Base-by-base conservation (phyloP, 441 rosid species). In the Erysimum cheiri region DNA sequence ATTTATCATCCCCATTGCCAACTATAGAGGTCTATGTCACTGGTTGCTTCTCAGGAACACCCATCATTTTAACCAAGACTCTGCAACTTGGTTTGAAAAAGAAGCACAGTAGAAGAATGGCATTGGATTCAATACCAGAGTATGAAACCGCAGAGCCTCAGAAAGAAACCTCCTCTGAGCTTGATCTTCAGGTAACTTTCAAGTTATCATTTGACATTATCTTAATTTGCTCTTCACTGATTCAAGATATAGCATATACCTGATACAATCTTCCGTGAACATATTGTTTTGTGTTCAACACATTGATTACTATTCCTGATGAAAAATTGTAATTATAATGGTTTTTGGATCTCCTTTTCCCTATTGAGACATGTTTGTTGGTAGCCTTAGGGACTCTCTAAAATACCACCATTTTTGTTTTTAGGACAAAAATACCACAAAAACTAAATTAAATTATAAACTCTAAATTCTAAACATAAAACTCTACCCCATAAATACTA, bases 21-120 rank as follows among this genome's bases (percentile, higher is more conserved):
- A 69, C 73, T 41, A 61, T 86, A 53, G 93, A 88, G 76, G 88
- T 88, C 33, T 88, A 86, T 72, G 86, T 88, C 32, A 85, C 91
- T 29, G 93, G 91, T 39, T 80, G 88, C 26, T 86, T 81, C 83
- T 78, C 76, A 9, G 91, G 87, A 41, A 71, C 74, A 64, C 93
- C 91, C 1, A 84, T 86, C 39, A 83, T 88, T 55, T 76, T 88
- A 70, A 85, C 91, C 44, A 81, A 80, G 82, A 86, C 80, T 37
- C 65, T 88, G 57, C 80, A 78, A 77, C 81, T 81, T 75, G 70
- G 85, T 74, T 72, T 60, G 19, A 75, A 80, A 53, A 86, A 81
- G 84, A 88, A 85, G 57, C 70, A 60, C 22, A 50, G 31, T 3
- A 76, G 80, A 67, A 80, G 44, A 60, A 73, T 68, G 50, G 78